These are phyloP conservation scores for Schizothecium vesticola DNA, from an alignment of 495 filamentous ascomycete species.

Conservation along the genomic window DNA sequence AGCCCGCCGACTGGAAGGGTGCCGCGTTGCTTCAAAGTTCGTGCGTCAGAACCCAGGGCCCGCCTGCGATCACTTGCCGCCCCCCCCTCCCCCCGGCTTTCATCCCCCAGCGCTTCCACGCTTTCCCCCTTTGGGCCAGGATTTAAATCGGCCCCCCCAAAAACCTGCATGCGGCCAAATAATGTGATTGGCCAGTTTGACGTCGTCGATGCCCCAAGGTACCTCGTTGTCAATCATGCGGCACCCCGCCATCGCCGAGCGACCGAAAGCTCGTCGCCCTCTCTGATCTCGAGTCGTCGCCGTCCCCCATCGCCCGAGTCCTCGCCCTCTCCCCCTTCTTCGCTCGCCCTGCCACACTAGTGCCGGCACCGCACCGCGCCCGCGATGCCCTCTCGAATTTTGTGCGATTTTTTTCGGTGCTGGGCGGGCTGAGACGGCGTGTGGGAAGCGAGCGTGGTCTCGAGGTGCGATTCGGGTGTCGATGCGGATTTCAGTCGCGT, in stretches of 20 bases:
- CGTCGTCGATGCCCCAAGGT: conserved; percentile 30
- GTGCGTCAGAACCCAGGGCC: neutral
- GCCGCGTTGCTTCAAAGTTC: conserved; percentile 13
- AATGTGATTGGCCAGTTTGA: conserved; percentile 42
- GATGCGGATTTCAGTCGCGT: conserved; percentile 16
- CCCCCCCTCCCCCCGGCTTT: neutral
- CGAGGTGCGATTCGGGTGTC: neutral
- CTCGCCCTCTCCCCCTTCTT: conserved; percentile 37
- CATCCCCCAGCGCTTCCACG: conserved; percentile 11
- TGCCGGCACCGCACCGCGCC: neutral
- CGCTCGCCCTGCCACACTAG: conserved; percentile 11
- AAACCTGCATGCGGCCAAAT: conserved; percentile 22
- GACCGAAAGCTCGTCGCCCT: conserved; percentile 11
- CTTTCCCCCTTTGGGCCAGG: conserved; percentile 28
- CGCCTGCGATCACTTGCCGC: conserved; percentile 27
- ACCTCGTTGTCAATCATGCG: conserved; percentile 35
- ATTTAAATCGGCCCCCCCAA: conserved; percentile 26
- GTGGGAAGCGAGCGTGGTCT: neutral
- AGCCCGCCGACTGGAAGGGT: conserved; percentile 13
- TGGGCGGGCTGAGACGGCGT: neutral
- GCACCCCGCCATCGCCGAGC: conserved; percentile 25
- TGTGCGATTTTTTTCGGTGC: conserved; percentile 19
- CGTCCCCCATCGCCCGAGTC: conserved; percentile 27
- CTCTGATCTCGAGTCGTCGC: conserved; percentile 36
- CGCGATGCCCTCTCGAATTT: conserved; percentile 16